Evolutionary conservation across 441 rosid genomes (phyloP), one percentile per base, ranked within the genome.

Genomic region (Theobroma grandiflorum): DNA sequence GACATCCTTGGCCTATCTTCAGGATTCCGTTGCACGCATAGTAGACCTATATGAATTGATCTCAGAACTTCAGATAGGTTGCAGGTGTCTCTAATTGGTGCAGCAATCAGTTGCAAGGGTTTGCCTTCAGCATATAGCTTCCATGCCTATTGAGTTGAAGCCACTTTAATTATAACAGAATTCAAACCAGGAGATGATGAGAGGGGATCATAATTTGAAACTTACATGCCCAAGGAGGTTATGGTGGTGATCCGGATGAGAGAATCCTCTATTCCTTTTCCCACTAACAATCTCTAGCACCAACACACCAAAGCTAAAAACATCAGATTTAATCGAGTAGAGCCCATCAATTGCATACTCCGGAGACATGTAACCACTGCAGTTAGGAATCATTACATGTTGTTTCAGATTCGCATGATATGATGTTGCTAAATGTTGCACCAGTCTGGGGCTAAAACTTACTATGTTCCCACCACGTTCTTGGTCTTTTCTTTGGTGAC

Each of bases 221-320:
- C 80, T 82, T 80, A 85, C 87, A 70, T 80, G 87, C 37, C 85
- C 88, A 55, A 79, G 49, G 47, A 84, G 85, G 61, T 66, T 86
- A 59, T 40, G 80, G 10, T 77, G 16, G n/a, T 79, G 83, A 4
- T 68, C 78, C 2, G 80, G 70, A 47, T 79, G 74, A 62, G 11
- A 57, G 49, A 82, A 78, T 59, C 85, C 80, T 76, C 68, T 49
- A 26, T 86, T 86, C 52, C 72, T 78, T 62, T 75, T 80, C 43
- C 86, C 80, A 63, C 81, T 78, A 2, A 86, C 47, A 0, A 80
- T 80, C 80, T 84, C 85, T 8, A 86, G 63, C 43, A 84, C n/a
- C 37, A 78, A 71, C 2, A 78, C 85, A 3, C 88, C 85, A 8
- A 77, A 83, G 55, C 88, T 81, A n/a, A 79, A 86, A 1, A 86